A percentile compares a stretch with the other conserved stretches of the same genome.
Conservation (phyloP, 441 rosid species). For the Erysimum cheiri region DNA sequence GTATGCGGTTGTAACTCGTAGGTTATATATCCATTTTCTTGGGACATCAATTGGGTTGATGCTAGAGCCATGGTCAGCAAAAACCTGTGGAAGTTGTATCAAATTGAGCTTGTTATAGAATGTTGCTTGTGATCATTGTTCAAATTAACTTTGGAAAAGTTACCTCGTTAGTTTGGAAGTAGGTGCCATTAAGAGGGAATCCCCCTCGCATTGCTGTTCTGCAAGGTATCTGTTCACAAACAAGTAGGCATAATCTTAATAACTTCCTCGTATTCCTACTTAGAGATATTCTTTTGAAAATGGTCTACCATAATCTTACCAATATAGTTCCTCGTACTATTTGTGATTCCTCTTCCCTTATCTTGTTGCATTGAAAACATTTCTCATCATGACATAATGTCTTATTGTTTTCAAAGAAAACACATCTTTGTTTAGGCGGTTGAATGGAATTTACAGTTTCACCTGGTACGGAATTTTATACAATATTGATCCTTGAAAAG, state of each 20-base stretch:
- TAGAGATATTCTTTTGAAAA: conserved; percentile 1
- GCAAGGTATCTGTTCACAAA: conserved; percentile 57
- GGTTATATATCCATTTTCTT: conserved; percentile 50
- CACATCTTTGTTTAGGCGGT: conserved; percentile 50
- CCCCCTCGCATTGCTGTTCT: conserved; percentile 69
- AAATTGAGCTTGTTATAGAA: not conserved
- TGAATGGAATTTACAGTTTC: conserved; percentile 57
- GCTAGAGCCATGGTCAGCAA: conserved; percentile 65
- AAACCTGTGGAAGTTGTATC: conserved; percentile 49
- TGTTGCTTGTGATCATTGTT: not conserved
- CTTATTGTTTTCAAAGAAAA: conserved; percentile 44
- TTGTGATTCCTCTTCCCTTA: conserved; percentile 54
- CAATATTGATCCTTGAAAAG: not conserved
- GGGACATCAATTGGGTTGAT: conserved; percentile 55
- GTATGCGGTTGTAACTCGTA: conserved; percentile 50
- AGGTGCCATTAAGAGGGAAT: conserved; percentile 65
- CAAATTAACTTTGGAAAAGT: not conserved
- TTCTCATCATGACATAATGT: conserved; percentile 47
- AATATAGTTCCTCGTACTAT: conserved; percentile 63
- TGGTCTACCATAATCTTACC: conserved; percentile 45
- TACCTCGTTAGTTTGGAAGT: conserved; percentile 67
- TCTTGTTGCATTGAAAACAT: conserved; percentile 57
- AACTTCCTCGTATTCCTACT: not conserved
- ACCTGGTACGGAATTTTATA: conserved; percentile 43
- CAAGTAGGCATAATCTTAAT: not conserved